Evolutionary conservation across 2,329 filamentous ascomycete genomes (phyloP).

Genomic region (Paracorniculantispora psalliotae): DNA sequence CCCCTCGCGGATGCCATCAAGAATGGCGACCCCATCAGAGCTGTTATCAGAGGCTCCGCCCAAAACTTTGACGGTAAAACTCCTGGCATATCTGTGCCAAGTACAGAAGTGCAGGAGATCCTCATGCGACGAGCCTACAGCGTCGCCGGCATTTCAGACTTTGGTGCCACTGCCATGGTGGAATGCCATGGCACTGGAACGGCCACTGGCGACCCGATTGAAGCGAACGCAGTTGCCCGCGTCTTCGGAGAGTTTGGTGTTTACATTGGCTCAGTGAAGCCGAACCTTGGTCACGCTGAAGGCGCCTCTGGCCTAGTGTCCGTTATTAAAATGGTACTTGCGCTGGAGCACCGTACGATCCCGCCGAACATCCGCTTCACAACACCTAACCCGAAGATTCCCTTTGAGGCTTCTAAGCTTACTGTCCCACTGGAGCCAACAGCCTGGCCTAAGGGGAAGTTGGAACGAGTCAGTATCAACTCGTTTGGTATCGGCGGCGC

Average conservation of each 20-base stretch:
- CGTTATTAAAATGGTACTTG: slow-evolving; percentile 28
- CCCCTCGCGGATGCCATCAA: slow-evolving; percentile 37
- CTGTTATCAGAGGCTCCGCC: slow-evolving; percentile 28
- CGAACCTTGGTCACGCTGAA: slow-evolving; percentile 35
- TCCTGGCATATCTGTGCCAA: slow-evolving; percentile 37
- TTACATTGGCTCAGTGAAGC: slow-evolving; percentile 30
- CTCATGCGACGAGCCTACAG: slow-evolving; percentile 36
- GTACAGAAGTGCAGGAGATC: slow-evolving; percentile 27
- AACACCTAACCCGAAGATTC: slow-evolving; percentile 25
- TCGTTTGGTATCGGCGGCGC: slow-evolving; percentile 36
- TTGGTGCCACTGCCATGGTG: slow-evolving; percentile 24
- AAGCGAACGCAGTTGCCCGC: slow-evolving; percentile 30
- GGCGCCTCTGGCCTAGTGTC: slow-evolving; percentile 28
- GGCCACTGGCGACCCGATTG: slow-evolving; percentile 36
- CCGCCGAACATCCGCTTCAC: slow-evolving; percentile 25
- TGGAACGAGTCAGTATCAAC: slow-evolving; percentile 30
- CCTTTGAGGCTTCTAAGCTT: slow-evolving; percentile 20
- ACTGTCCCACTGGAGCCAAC: slow-evolving; percentile 21
- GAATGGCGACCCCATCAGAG: slow-evolving; percentile 36
- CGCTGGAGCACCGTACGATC: slow-evolving; percentile 25
- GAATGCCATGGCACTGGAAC: slow-evolving; percentile 45
- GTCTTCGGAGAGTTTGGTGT: slow-evolving; percentile 26
- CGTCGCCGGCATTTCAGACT: slow-evolving; percentile 21
- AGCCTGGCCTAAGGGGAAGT: slow-evolving; percentile 21
- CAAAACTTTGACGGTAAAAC: slow-evolving; percentile 36